A percentile compares a stretch with the other conserved stretches of the same genome.
Conservation (phyloP, 805 yeast species). For the Pichia insulana region DNA sequence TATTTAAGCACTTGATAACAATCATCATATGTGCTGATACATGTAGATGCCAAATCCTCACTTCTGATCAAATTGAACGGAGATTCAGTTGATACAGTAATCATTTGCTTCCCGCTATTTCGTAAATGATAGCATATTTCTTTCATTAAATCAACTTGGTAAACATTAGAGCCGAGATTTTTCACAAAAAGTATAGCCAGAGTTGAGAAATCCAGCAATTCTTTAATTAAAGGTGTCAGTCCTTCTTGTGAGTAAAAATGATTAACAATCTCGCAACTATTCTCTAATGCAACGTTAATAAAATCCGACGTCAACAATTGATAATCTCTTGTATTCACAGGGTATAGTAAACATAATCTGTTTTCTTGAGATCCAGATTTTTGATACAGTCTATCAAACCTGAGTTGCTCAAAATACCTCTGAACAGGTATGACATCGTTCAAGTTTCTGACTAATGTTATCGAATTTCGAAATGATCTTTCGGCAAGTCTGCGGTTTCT, state of each 20-base stretch:
- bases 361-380: neutral
- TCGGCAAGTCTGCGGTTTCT: constrained; percentile 36
- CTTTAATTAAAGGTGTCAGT: constrained; percentile 42
- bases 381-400: neutral
- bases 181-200: constrained; percentile 20
- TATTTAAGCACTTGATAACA: constrained; percentile 42
- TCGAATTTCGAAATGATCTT: constrained; percentile 40
- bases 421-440: constrained; percentile 41
- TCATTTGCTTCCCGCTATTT: constrained; percentile 37
- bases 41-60: constrained; percentile 43
- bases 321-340: constrained; percentile 1
- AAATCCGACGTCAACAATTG: neutral
- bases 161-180: constrained; percentile 51
- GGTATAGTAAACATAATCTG: constrained; percentile 23
- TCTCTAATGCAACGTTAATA: constrained; percentile 4
- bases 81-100: constrained; percentile 48
- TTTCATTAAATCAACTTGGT: constrained; percentile 52
- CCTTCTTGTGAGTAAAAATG: constrained; percentile 53
- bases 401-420: constrained; percentile 28
- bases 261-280: constrained; percentile 42
- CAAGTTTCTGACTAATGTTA: constrained; percentile 48
- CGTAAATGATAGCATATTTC: constrained; percentile 20
- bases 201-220: neutral
- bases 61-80: constrained; percentile 54
- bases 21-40: constrained; percentile 52